A percentile compares a stretch with the other conserved stretches of the same genome.
phyloP scores from a whole-genome alignment of 768 basidiomycete species.

The Termitomyces sp. region DNA sequence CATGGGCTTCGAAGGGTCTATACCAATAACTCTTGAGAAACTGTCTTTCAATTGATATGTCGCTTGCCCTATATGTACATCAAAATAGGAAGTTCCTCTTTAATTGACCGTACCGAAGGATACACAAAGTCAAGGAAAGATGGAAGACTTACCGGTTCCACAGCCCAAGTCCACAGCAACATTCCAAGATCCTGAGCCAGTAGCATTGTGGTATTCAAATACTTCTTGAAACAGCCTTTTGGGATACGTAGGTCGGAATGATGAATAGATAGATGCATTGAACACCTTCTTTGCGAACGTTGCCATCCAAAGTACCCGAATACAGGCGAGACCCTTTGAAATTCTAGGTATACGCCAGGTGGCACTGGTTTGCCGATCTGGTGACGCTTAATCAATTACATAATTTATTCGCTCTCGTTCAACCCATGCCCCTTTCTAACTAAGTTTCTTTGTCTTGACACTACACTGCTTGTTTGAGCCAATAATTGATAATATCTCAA shows the following conservation, averaged over 20 bases:
- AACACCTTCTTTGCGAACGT: constrained; percentile 71
- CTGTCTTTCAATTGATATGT: constrained; percentile 44
- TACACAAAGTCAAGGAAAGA: not conserved
- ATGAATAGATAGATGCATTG: constrained; percentile 61
- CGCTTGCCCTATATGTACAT: constrained; percentile 55
- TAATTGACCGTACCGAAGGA: not conserved
- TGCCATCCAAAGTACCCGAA: constrained; percentile 42
- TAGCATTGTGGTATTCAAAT: constrained; percentile 47
- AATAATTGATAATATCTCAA: not conserved
- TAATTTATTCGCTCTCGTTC: not conserved
- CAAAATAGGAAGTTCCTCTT: not conserved
- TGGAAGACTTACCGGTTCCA: constrained; percentile 57
- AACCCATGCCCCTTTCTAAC: too few species aligned
- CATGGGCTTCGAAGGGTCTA: constrained; percentile 78
- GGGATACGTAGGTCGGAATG: constrained; percentile 72
- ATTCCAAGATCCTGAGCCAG: constrained; percentile 34
- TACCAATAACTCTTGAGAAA: constrained; percentile 58
- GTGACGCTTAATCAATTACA: not conserved
- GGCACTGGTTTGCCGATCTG: too few species aligned
- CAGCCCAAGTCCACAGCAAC: constrained; percentile 75
- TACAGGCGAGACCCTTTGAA: too few species aligned
- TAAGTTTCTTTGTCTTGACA: not conserved
- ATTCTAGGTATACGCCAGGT: not conserved
- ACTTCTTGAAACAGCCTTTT: constrained; percentile 55
- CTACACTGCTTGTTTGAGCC: not conserved